Percentiles rank a stretch among this genome's conserved stretches.
phyloP scores from a whole-genome alignment of 148 eudicot genomes.

The Rhododendron molle region DNA sequence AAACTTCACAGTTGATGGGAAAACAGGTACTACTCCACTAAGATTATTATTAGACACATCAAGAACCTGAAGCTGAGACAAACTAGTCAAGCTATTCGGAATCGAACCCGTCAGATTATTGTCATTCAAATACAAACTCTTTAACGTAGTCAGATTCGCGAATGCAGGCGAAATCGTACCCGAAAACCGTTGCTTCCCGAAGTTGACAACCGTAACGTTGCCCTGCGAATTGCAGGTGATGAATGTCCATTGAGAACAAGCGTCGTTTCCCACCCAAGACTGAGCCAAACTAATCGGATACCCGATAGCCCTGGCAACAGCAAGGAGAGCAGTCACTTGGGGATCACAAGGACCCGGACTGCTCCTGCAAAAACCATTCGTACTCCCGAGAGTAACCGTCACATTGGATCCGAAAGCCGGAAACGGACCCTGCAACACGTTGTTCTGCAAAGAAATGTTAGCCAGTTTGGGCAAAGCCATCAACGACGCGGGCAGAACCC shows the following conservation, averaged over 20 bases:
- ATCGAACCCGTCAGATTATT: constrained; percentile 52
- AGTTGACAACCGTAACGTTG: constrained; percentile 33
- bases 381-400: constrained; percentile 22
- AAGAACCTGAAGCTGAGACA: constrained; percentile 37
- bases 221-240: constrained; percentile 36
- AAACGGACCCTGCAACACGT: constrained; percentile 50
- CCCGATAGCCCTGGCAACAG: constrained; percentile 39
- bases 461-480: constrained; percentile 30
- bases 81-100: constrained; percentile 38
- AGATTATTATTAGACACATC: constrained; percentile 62
- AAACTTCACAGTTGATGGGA: constrained; percentile 33
- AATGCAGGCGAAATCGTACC: constrained; percentile 62
- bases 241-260: constrained; percentile 49
- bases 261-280: constrained; percentile 58
- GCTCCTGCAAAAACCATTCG: constrained; percentile 45
- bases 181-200: constrained; percentile 35
- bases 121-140: constrained; percentile 32
- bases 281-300: constrained; percentile 52
- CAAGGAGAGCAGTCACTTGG: constrained; percentile 51
- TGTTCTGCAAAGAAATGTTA: constrained; percentile 53
- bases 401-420: constrained; percentile 37
- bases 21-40: constrained; percentile 46
- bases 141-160: constrained; percentile 42
- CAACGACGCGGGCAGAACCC: constrained; percentile 43
- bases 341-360: constrained; percentile 57